A percentile compares a stretch with the other conserved stretches of the same genome.
Conservation (phyloP, 345 rosid species). For the Eucalyptus regnans region DNA sequence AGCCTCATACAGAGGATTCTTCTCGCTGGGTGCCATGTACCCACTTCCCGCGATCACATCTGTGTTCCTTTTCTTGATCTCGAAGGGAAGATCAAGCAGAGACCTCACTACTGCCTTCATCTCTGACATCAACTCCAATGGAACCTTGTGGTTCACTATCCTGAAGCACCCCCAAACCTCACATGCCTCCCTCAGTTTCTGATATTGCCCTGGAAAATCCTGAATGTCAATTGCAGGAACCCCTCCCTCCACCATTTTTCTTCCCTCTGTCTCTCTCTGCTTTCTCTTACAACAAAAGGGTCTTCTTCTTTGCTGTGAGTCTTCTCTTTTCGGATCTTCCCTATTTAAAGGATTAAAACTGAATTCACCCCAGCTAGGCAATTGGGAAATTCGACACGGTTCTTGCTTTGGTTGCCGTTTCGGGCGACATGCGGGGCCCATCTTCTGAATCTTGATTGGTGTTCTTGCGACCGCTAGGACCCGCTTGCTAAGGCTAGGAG, state of each 20-base stretch:
- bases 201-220: constrained; percentile 22
- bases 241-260: background rate
- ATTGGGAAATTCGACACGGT: background rate
- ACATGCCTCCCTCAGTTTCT: constrained; percentile 41
- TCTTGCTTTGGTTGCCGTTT: background rate
- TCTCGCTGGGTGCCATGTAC: constrained; percentile 33
- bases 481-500: background rate
- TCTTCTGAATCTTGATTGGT: background rate
- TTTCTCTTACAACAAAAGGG: background rate
- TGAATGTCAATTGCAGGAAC: constrained; percentile 38
- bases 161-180: constrained; percentile 84
- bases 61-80: constrained; percentile 40
- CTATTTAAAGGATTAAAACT: background rate
- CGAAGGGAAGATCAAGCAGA: constrained; percentile 56
- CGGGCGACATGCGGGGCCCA: background rate
- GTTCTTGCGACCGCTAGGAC: background rate
- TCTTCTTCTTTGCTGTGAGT: background rate
- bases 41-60: constrained; percentile 74
- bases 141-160: constrained; percentile 50
- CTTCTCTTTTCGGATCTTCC: background rate
- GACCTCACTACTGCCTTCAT: constrained; percentile 55
- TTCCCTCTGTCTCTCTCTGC: background rate
- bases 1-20: constrained; percentile 78
- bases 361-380: background rate
- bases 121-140: constrained; percentile 32